Base-by-base conservation (phyloP, 371 early-diverging fungal species). In the Gilbertella persicaria region DNA sequence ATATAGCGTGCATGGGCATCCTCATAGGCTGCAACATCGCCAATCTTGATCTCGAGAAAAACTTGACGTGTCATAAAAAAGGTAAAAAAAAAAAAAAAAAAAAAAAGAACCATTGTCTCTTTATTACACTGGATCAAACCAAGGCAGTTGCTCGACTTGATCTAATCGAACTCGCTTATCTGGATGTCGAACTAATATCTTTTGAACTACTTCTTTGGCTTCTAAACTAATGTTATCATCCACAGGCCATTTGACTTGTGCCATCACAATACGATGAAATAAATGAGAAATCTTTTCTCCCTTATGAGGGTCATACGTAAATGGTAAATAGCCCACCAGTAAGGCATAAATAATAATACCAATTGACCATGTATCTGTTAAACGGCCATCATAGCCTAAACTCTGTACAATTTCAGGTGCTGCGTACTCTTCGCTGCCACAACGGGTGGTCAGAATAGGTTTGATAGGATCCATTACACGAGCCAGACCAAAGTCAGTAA, bases 391-490 rank as follows among this genome's bases (percentile, higher is more conserved):
- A 50, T 89, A 88, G 2, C 78, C 73, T 25, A 78, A 62, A 9
- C 79, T 78, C 25, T 86, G 72, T 21, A 92, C 79, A 43, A 93
- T 78, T 63, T 94, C 93, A 1, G 95, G 95, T 4, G 93, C 88
- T 16, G 91, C 90, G 69, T 91, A 93, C 55, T 90, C 89, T 52
- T 85, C 82, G 17, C 86, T 84, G 10, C 90, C 90, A 64, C 85
- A 86, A 4, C 84, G 78, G 1, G 84, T 83, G 7, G 73, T 74
- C 19, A 78, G 50, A 10, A 72, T 59, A 3, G 76, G 76, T 5
- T 69, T 40, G 8, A 69, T 55, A 23, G 69, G 64, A 35, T 82
- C 75, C 33, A 83, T 68, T 14, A 77, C 69, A 26, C 77, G 74
- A 12, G 88, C 85, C 8, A 86, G 64, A 39, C 87, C 88, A 66